A percentile compares a stretch with the other conserved stretches of the same genome.
Evolutionary conservation across 2,329 filamentous ascomycete genomes (phyloP).

Genomic region (Claviceps fusiformis): DNA sequence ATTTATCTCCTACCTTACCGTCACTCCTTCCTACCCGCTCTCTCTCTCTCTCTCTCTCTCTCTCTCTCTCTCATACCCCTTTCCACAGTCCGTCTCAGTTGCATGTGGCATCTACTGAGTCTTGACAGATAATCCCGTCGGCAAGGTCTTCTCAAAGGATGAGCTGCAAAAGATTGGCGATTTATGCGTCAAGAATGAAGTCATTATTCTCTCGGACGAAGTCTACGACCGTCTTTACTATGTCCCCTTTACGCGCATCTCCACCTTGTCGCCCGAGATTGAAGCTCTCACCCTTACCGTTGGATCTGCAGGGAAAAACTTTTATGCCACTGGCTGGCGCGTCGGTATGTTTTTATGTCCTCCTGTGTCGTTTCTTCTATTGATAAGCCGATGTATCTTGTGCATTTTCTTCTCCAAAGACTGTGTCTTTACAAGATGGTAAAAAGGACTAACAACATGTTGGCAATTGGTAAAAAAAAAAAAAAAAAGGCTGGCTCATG

Average conservation of each 20-base stretch:
- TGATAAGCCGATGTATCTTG: background rate
- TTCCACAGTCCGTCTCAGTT: background rate
- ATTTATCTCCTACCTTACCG: no score
- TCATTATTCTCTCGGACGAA: conserved; percentile 85
- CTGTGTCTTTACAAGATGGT: background rate
- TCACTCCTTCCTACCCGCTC: no score
- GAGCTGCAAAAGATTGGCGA: conserved; percentile 79
- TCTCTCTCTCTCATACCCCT: no score
- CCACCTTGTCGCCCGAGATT: conserved; percentile 80
- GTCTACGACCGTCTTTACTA: conserved; percentile 95
- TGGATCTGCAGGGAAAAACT: conserved; percentile 93
- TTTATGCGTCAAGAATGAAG: conserved; percentile 80
- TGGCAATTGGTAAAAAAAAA: no score
- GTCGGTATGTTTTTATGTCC: conserved; percentile 38
- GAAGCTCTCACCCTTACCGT: conserved; percentile 83
- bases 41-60: background rate
- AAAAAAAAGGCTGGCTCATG: conserved; percentile 61
- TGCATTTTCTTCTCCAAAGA: background rate
- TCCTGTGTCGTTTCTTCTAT: background rate
- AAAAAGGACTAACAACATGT: background rate
- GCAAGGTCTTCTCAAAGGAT: conserved; percentile 79
- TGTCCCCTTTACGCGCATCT: conserved; percentile 84
- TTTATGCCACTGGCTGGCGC: conserved; percentile 95
- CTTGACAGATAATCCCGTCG: conserved; percentile 73
- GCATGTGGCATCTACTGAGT: background rate